Conservation (phyloP, 192 early-diverging fungal species). For the Endogone sp. region DNA sequence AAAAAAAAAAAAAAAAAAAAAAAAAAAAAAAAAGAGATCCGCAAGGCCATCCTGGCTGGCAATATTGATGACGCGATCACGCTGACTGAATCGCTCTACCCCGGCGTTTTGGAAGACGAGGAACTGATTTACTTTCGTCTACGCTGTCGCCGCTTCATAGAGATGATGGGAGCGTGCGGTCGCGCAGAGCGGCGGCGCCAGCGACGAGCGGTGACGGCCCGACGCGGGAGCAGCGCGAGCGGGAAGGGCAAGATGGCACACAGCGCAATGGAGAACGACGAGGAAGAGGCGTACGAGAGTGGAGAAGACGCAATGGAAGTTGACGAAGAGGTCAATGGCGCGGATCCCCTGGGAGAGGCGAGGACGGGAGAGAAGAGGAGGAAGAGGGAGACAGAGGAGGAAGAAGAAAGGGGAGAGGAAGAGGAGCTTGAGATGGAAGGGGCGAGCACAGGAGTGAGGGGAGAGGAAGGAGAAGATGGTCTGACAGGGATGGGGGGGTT, state of each 20-base stretch:
- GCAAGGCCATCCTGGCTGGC: constrained; percentile 56
- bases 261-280: constrained; percentile 25
- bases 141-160: constrained; percentile 82
- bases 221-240: not conserved
- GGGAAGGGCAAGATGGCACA: constrained; percentile 27
- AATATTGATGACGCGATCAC: constrained; percentile 72
- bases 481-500: not conserved
- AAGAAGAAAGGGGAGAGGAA: constrained; percentile 10
- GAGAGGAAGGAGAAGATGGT: constrained; percentile 18
- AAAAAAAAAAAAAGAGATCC: constrained; percentile 31
- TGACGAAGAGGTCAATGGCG: constrained; percentile 9
- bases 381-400: constrained; percentile 7
- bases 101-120: constrained; percentile 57
- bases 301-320: constrained; percentile 4
- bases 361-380: constrained; percentile 6
- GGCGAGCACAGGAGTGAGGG: constrained; percentile 1
- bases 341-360: not conserved
- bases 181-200: constrained; percentile 17
- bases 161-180: constrained; percentile 55
- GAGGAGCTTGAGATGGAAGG: not conserved
- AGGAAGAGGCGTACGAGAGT: constrained; percentile 4
- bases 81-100: constrained; percentile 64
- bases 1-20: not conserved
- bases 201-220: constrained; percentile 2
- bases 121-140: constrained; percentile 71